These are phyloP conservation scores for Fusarium mexicanum DNA, from an alignment of 2,329 filamentous ascomycete genomes.

Conservation along the genomic window DNA sequence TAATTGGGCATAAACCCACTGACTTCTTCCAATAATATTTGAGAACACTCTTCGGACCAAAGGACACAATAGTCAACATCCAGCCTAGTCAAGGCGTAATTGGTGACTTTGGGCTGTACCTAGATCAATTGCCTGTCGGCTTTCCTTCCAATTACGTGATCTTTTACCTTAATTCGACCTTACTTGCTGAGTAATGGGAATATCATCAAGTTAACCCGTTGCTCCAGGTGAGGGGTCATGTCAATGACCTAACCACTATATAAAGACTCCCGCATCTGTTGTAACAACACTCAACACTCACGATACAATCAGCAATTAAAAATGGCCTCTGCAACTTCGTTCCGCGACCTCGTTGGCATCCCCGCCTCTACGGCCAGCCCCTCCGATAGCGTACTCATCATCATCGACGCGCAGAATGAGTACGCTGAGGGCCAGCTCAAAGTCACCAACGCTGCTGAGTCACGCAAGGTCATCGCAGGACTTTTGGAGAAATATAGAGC, in stretches of 20 bases:
- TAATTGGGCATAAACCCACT: not conserved
- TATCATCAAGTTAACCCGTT: not conserved
- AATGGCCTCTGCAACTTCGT: slow-evolving; percentile 15
- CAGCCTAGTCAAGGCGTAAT: not conserved
- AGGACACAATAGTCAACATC: not conserved
- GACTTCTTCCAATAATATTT: not conserved
- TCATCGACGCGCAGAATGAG: slow-evolving; percentile 78
- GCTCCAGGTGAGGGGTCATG: not conserved
- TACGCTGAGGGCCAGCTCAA: slow-evolving; percentile 68
- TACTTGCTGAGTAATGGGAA: slow-evolving; percentile 5
- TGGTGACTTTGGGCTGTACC: not conserved
- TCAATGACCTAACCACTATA: not conserved
- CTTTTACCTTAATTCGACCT: not conserved
- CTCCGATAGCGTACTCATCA: slow-evolving; percentile 68
- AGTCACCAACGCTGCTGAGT: slow-evolving; percentile 61
- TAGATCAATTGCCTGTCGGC: fast-evolving
- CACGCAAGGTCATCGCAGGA: slow-evolving; percentile 64
- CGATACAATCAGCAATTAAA: not conserved
- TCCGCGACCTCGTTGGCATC: slow-evolving; percentile 55
- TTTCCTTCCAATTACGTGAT: not conserved
- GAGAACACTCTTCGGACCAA: not conserved
- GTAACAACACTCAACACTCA: too few species aligned
- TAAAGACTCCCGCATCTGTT: not conserved
- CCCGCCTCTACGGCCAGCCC: slow-evolving; percentile 64
- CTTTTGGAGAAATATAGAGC: slow-evolving; percentile 70